Evolutionary conservation across 208 protist species (phyloP).

Genomic region (Trypanosoma melophagium): DNA sequence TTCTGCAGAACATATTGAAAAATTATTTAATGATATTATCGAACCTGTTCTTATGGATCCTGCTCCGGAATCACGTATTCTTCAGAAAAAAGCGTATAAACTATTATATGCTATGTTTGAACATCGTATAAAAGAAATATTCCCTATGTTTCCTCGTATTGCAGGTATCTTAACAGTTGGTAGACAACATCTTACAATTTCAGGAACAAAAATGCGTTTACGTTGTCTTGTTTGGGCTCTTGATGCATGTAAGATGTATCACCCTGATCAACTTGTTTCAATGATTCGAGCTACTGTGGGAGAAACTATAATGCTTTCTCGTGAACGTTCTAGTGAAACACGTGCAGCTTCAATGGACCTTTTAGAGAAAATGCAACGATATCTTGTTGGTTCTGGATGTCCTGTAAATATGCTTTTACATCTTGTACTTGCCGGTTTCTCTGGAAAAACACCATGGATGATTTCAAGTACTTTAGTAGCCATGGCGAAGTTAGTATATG

Average conservation of each 20-base stretch:
- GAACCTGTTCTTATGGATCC: constrained; percentile 83
- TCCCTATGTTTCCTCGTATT: constrained; percentile 66
- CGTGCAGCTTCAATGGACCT: constrained; percentile 83
- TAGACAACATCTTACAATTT: constrained; percentile 78
- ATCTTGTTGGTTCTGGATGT: constrained; percentile 55
- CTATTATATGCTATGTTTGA: constrained; percentile 86
- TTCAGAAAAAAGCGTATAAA: constrained; percentile 92
- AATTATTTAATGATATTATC: constrained; percentile 72
- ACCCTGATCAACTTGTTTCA: constrained; percentile 52
- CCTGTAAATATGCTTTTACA: constrained; percentile 74
- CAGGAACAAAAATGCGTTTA: constrained; percentile 86
- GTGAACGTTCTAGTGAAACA: constrained; percentile 77
- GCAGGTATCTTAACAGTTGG: constrained; percentile 70
- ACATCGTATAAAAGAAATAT: constrained; percentile 76
- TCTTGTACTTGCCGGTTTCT: constrained; percentile 73
- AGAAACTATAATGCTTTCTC: constrained; percentile 78
- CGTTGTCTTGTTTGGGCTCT: constrained; percentile 84
- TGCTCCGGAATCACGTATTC: constrained; percentile 66
- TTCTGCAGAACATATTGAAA: constrained; percentile 50
- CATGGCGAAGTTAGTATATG: constrained; percentile 81
- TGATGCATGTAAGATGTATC: constrained; percentile 88
- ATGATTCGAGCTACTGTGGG: constrained; percentile 62
- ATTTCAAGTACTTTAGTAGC: constrained; percentile 78
- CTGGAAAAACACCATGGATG: constrained; percentile 74
- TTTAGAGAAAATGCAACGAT: constrained; percentile 87